Evolutionary conservation across 2,329 filamentous ascomycete species (phyloP), one percentile per base, ranked within the genome.

Genomic region (Rhinocladiella mackenziei): DNA sequence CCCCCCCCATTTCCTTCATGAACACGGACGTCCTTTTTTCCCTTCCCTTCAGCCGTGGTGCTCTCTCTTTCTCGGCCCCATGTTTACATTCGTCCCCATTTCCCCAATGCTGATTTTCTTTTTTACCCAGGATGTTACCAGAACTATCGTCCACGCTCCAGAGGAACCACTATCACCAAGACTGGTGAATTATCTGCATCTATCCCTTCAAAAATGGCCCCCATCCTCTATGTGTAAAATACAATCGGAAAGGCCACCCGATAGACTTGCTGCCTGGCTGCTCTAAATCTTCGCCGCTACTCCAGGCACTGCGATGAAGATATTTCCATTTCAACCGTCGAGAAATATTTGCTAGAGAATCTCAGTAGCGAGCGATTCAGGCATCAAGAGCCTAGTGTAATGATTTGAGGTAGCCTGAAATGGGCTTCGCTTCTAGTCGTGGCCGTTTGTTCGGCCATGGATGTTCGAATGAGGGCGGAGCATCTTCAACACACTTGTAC

Each of bases 341-440:
- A 42, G 25, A 25, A 42, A 42, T 10, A 34, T 42, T 15, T 32
- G 29, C 29, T 32, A 6, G 6, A 32, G 29, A 32, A 32, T 6
- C 29, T 32, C 29, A 6, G 29, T 14, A 6, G 29, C 7, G 14
- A 32, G 29, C 9, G 29, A 32, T n/a, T n/a, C n/a, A 26, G 7
- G 11, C 7, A 26, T 26, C 11, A 11, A 26, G 23, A 7, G 23
- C 23, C 11, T 26, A 11, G 23, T 26, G 7, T 26, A 11, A 26
- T 26, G 23, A 11, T 11, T 26, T 26, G 23, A 26, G 23, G 11
- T 26, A 7, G 7, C n/a, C n/a, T n/a, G n/a, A n/a, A n/a, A n/a
- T n/a, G n/a, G n/a, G n/a, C n/a, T n/a, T n/a, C n/a, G n/a, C n/a
- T 7, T 26, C 23, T 26, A 26, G 23, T 26, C 23, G 23, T 11